A percentile compares a stretch with the other conserved stretches of the same genome.
Conservation (phyloP, 1,284 basidiomycete genomes). For the Ganoderma meredithae region DNA sequence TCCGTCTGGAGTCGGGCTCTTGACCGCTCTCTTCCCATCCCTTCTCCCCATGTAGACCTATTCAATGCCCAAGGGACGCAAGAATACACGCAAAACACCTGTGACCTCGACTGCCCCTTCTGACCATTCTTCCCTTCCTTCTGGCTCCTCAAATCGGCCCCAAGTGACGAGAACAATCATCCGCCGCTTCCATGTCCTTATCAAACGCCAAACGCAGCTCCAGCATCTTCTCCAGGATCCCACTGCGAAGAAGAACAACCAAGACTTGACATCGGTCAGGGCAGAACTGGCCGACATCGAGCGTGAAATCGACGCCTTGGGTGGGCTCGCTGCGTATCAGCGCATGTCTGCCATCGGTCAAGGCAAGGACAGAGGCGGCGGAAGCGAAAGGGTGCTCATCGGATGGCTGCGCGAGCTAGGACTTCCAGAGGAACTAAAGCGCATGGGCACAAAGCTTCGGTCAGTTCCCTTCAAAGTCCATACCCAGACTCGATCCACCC, state of each 20-base stretch:
- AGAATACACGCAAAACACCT: slow-evolving; percentile 40
- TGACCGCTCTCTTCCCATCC: neutral
- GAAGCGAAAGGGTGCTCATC: slow-evolving; percentile 82
- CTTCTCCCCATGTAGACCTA: slow-evolving; percentile 15
- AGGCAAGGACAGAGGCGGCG: slow-evolving; percentile 81
- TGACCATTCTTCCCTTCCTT: slow-evolving; percentile 23
- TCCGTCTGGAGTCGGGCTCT: neutral
- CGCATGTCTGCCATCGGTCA: slow-evolving; percentile 84
- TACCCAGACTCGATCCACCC: neutral
- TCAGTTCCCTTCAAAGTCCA: slow-evolving; percentile 33
- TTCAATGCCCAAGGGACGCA: slow-evolving; percentile 38
- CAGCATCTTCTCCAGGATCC: slow-evolving; percentile 35
- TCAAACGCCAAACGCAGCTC: slow-evolving; percentile 66
- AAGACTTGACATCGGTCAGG: slow-evolving; percentile 33
- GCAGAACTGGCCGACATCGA: slow-evolving; percentile 58
- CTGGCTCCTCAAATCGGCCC: slow-evolving; percentile 50
- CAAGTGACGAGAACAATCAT: slow-evolving; percentile 69
- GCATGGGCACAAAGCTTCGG: slow-evolving; percentile 47
- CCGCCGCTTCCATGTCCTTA: slow-evolving; percentile 71
- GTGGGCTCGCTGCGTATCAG: slow-evolving; percentile 83
- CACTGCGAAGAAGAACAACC: slow-evolving; percentile 10
- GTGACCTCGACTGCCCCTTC: slow-evolving; percentile 33
- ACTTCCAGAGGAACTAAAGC: slow-evolving; percentile 42
- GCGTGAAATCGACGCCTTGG: slow-evolving; percentile 67
- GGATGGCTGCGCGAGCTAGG: slow-evolving; percentile 72